Base-by-base conservation (phyloP, 306 rosid genomes). In the Cucurbita ficifolia region DNA sequence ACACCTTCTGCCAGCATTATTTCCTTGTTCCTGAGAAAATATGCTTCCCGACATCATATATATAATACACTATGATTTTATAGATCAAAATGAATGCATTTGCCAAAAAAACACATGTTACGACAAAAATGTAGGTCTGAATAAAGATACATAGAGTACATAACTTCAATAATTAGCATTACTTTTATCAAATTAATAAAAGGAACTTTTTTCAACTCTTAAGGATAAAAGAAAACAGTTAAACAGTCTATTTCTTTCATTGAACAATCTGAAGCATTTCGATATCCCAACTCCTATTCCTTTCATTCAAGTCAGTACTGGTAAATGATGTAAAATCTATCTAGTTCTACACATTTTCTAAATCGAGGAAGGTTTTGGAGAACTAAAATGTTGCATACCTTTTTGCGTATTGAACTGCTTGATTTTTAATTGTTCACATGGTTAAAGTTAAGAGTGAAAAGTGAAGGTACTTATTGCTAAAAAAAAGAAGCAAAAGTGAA, bases 21-120 rank as follows among this genome's bases (percentile, higher is more conserved):
- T 80, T 89, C 92, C 86, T 94, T 94, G 81, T 94, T 94, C 81
- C 99, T 94, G 92, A 52, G 33, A 53, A 65, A 60, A 79, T 70
- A 7, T 49, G 16, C 29, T 14, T 22, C 11, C 58, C 16, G 12
- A 69, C 43, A 69, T 46, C 42, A 69, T 16, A 46, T 69, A 68
- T 68, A 68, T 14, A 69, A 8, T 69, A 16, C 74, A 69, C 19
- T 11, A 45, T 68, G 13, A 46, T 46, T 62, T 39, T 43, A 65
- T 43, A 65, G 39, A 65, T 65, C 54, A 10, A 65, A 19, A 42
- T 39, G 39, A 43, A 11, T 42, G 53, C 72, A 42, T 11, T n/a
- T 18, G 51, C 50, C 2, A 21, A 42, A 65, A 65, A 67, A 46
- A 33, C 7, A 51, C 16, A 16, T 45, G 29, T 40, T 40, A n/a